Conservation (phyloP, 1,139 yeast species). For the Suhomyces anneliseae region DNA sequence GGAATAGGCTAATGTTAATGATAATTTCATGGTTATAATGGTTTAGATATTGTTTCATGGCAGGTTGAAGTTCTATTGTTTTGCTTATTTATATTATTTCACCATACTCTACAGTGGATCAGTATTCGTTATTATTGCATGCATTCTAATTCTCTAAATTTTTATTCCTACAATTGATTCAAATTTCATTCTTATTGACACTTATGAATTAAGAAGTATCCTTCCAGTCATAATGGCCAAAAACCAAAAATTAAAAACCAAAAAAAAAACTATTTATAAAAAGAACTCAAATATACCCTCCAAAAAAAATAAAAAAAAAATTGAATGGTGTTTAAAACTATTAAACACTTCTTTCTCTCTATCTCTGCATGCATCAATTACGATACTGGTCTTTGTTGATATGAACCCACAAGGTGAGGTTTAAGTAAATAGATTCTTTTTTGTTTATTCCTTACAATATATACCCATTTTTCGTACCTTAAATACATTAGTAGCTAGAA, state of each 20-base stretch:
- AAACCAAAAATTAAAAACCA: background rate
- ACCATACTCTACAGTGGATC: constrained; percentile 1
- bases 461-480: background rate
- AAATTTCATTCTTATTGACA: constrained; percentile 7
- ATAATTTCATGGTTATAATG: constrained; percentile 5
- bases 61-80: constrained; percentile 2
- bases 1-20: constrained; percentile 10
- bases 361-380: constrained; percentile 1
- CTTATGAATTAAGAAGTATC: constrained; percentile 6
- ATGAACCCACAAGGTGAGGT: background rate
- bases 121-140: constrained; percentile 1
- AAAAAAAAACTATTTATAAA: background rate
- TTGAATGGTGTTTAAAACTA: background rate
- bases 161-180: background rate
- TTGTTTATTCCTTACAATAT: constrained; percentile 5
- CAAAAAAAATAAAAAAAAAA: background rate
- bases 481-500: too few relatives aligned
- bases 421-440: background rate
- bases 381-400: background rate
- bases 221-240: background rate
- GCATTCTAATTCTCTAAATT: background rate
- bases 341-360: background rate
- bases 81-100: constrained; percentile 2
- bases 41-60: constrained; percentile 4
- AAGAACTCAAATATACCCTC: background rate